Evolutionary conservation across 177 flowering plant genomes (phyloP), one percentile per base, ranked within the genome.

Genomic region (Tripterygium wilfordii): DNA sequence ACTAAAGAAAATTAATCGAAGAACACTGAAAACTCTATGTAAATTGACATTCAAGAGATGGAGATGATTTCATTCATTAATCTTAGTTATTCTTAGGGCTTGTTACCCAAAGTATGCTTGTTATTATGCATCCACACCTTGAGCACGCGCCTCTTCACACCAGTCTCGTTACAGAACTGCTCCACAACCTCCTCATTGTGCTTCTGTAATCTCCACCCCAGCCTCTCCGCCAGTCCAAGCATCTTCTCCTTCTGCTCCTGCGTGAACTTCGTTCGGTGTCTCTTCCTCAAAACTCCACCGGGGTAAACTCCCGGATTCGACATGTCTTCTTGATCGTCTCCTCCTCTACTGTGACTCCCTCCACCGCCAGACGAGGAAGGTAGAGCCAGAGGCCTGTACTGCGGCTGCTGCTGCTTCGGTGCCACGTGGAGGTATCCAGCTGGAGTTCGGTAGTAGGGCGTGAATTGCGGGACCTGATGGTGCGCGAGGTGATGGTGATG

Each of bases 71-170:
- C n/a, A n/a, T n/a, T n/a, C n/a, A n/a, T n/a, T n/a, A n/a, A n/a
- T n/a, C n/a, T n/a, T n/a, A n/a, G n/a, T n/a, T n/a, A n/a, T n/a
- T 35, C 7, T 32, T 67, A 68, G 67, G 82, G 75, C 70, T 72
- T 72, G 76, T 79, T 77, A 64, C 85, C 86, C 14, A 80, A 71
- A 13, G 84, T 76, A 70, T 74, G 84, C 70, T 83, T 83, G 76
- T 83, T 83, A 73, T 83, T 83, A 31, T 83, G 91, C 84, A 83
- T 80, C 91, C 91, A 83, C 0, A 83, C 85, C 68, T 83, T 83
- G 18, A 83, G 77, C 13, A 83, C 91, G 16, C 78, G 82, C 14
- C 91, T 47, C 57, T 69, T 74, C 13, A 83, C 66, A 8, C 79
- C 75, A 2, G 69, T 62, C 42, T 83, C 91, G 36, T 63, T 31